Percentiles rank a stretch among this genome's conserved stretches.
phyloP scores from a whole-genome alignment of 345 rosid species.

The Hibiscus mutabilis region DNA sequence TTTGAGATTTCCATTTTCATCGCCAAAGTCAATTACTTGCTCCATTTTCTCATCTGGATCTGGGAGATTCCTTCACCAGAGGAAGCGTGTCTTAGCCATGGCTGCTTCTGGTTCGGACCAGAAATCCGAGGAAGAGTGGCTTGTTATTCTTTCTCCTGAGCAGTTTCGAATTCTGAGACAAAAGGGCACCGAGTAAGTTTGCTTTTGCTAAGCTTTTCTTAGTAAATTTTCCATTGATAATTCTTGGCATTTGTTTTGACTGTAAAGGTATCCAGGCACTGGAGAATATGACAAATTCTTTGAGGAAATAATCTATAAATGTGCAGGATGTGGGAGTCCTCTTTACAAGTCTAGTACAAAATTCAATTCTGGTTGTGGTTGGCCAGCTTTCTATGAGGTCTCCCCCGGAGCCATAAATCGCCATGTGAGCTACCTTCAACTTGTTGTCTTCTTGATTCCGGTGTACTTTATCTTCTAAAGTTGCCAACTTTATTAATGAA shows the following conservation, averaged over 20 bases:
- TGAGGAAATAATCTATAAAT: too few species aligned
- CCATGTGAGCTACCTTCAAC: constrained; percentile 37
- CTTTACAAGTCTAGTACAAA: too few species aligned
- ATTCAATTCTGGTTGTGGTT: too few species aligned
- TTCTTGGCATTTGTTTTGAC: background rate
- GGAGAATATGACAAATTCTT: constrained; percentile 77
- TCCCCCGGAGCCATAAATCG: constrained; percentile 76
- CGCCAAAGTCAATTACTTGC: constrained; percentile 9
- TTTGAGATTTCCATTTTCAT: constrained; percentile 9
- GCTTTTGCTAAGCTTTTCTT: background rate
- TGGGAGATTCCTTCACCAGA: too few species aligned
- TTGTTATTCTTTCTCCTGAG: constrained; percentile 72
- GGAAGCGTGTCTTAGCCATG: too few species aligned
- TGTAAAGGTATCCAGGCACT: constrained; percentile 67
- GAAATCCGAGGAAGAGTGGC: constrained; percentile 92
- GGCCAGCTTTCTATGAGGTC: too few species aligned
- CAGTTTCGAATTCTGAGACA: constrained; percentile 74
- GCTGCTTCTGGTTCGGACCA: constrained; percentile 50
- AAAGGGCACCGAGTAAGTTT: constrained; percentile 82
- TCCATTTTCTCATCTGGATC: constrained; percentile 24
- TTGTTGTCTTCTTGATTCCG: background rate
- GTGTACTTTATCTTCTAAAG: background rate
- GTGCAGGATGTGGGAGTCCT: too few species aligned
- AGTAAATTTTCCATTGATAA: background rate
- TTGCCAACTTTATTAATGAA: background rate